Conservation (phyloP, 176 grass and related monocot species). For the Guadua angustifolia region DNA sequence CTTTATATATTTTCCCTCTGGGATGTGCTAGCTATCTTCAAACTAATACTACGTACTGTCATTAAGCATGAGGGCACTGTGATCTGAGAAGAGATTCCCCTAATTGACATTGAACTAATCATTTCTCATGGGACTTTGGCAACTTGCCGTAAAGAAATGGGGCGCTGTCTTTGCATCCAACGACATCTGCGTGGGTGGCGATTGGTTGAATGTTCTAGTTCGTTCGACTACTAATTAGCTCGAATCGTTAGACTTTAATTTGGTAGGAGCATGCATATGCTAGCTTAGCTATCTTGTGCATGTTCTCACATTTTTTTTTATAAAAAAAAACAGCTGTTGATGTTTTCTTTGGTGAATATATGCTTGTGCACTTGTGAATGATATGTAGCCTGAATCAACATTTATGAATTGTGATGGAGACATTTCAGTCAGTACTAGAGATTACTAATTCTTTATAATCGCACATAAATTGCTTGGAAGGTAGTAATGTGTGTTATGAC, state of each 20-base stretch:
- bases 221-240: not conserved
- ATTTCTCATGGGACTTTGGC: slow-evolving; percentile 53
- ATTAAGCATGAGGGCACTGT: slow-evolving; percentile 30
- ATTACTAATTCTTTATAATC: not conserved
- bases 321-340: not conserved
- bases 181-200: slow-evolving; percentile 45
- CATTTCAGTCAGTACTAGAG: not conserved
- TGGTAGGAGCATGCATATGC: slow-evolving; percentile 17
- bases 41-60: slow-evolving; percentile 18
- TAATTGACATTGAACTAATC: slow-evolving; percentile 53
- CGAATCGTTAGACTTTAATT: not conserved
- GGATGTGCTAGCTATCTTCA: slow-evolving; percentile 43
- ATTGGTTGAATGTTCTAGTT: slow-evolving; percentile 29
- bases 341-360: not conserved
- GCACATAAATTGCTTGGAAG: not conserved
- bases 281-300: slow-evolving; percentile 2
- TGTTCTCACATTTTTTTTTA: not conserved
- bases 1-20: not conserved
- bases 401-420: not conserved
- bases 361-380: not conserved
- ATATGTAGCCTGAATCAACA: not conserved
- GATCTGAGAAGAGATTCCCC: slow-evolving; percentile 53
- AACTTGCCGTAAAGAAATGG: slow-evolving; percentile 31
- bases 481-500: not conserved
- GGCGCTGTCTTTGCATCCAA: slow-evolving; percentile 40